phyloP scores from a whole-genome alignment of 1,139 yeast genomes.

The Tardiomyces blankii region DNA sequence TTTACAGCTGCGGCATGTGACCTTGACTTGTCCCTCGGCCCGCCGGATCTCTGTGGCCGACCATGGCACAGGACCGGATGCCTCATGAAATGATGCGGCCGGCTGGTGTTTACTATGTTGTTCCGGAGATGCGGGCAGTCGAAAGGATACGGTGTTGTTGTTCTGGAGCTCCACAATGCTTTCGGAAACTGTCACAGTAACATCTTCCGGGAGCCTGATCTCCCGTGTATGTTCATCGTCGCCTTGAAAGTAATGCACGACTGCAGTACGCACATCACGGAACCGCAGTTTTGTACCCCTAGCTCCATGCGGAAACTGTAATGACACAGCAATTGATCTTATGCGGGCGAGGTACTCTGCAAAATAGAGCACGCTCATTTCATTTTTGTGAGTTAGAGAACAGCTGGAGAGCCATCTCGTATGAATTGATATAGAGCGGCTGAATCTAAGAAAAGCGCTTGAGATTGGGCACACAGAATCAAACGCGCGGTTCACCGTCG shows the following conservation, averaged over 20 bases:
- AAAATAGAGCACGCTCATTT: slow-evolving; percentile 14
- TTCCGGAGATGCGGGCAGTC: slow-evolving; percentile 14
- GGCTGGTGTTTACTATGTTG: background rate
- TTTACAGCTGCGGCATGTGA: background rate
- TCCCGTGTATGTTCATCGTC: background rate
- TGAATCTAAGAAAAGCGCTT: no score
- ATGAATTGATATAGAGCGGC: no score
- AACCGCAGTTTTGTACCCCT: slow-evolving; percentile 10
- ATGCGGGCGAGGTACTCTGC: slow-evolving; percentile 27
- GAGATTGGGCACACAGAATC: no score
- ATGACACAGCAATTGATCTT: slow-evolving; percentile 6
- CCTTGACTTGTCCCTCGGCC: background rate
- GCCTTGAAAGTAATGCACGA: slow-evolving; percentile 7
- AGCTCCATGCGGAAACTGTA: slow-evolving; percentile 5
- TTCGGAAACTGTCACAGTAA: slow-evolving; percentile 11
- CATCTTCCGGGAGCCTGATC: slow-evolving; percentile 14
- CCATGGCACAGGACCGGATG: background rate
- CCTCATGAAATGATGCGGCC: background rate
- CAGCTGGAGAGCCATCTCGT: no score
- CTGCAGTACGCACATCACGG: slow-evolving; percentile 8
- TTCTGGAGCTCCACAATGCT: slow-evolving; percentile 6
- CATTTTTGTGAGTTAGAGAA: background rate
- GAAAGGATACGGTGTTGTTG: slow-evolving; percentile 10
- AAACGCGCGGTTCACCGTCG: no score
- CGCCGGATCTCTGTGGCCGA: background rate